These are phyloP conservation scores for Zalaria sp. DNA, from an alignment of 2,329 filamentous ascomycete genomes.

Conservation along the genomic window DNA sequence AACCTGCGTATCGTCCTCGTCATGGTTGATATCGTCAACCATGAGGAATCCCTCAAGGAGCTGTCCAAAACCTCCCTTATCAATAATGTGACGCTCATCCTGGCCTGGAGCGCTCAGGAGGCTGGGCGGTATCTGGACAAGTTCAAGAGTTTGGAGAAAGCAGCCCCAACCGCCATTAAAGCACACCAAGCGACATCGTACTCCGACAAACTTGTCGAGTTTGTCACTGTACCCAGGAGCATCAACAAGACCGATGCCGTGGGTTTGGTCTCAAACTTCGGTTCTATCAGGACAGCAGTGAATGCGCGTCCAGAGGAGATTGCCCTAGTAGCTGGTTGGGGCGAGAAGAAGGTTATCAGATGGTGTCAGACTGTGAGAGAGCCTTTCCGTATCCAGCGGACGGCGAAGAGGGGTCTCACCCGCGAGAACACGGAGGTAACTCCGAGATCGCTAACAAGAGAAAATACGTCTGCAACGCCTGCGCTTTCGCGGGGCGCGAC, in stretches of 20 bases:
- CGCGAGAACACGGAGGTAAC: slow-evolving; percentile 15
- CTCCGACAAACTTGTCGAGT: slow-evolving; percentile 76
- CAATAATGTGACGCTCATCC: slow-evolving; percentile 81
- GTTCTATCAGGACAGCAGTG: slow-evolving; percentile 70
- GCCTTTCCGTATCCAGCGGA: slow-evolving; percentile 64
- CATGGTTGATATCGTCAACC: slow-evolving; percentile 91
- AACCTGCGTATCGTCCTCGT: slow-evolving; percentile 72
- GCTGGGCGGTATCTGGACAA: slow-evolving; percentile 87
- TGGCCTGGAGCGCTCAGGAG: slow-evolving; percentile 91
- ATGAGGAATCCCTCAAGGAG: slow-evolving; percentile 79
- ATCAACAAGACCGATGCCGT: slow-evolving; percentile 94
- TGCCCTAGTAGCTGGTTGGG: slow-evolving; percentile 77
- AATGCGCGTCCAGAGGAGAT: slow-evolving; percentile 83
- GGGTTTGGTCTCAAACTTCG: slow-evolving; percentile 80
- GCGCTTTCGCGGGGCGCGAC: slow-evolving; percentile 7
- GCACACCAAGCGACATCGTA: slow-evolving; percentile 76
- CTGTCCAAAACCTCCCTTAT: slow-evolving; percentile 84
- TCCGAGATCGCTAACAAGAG: neutral
- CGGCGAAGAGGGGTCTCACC: slow-evolving; percentile 40
- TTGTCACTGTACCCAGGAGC: slow-evolving; percentile 76
- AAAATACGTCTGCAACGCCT: slow-evolving; percentile 1
- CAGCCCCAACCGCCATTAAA: slow-evolving; percentile 66
- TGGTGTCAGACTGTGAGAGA: slow-evolving; percentile 76
- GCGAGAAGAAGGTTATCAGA: slow-evolving; percentile 80
- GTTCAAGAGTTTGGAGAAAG: slow-evolving; percentile 89